phyloP scores from a whole-genome alignment of 169 alveolate genomes.

The Theileria equi region DNA sequence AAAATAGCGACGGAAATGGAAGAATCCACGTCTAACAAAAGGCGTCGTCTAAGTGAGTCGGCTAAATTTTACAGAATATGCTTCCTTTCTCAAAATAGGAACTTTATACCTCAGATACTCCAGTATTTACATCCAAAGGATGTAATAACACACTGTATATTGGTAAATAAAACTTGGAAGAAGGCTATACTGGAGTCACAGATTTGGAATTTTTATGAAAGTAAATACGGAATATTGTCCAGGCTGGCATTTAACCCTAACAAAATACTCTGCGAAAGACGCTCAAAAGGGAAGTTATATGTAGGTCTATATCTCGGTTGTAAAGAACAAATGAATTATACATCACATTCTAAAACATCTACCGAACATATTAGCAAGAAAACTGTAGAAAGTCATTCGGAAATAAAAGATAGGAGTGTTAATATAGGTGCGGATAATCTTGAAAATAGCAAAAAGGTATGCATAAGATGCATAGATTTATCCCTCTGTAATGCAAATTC shows the following conservation, averaged over 20 bases:
- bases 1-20: no score
- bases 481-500: not conserved
- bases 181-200: not conserved
- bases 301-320: constrained; percentile 5
- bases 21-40: no score
- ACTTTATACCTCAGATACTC: not conserved
- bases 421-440: not conserved
- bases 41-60: no score
- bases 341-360: no score
- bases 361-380: no score
- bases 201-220: constrained; percentile 7
- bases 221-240: constrained; percentile 9
- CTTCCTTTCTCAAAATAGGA: not conserved
- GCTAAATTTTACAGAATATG: constrained; percentile 1
- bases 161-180: constrained; percentile 5
- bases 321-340: no score
- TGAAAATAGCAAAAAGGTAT: not conserved
- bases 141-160: not conserved
- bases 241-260: constrained; percentile 6
- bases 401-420: no score
- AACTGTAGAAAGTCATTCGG: no score
- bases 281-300: constrained; percentile 10
- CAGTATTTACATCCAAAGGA: constrained; percentile 4
- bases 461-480: constrained; percentile 1
- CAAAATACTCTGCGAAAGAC: constrained; percentile 1